Base-by-base conservation (phyloP, 257 asterid species). In the Solanum pennellii region DNA sequence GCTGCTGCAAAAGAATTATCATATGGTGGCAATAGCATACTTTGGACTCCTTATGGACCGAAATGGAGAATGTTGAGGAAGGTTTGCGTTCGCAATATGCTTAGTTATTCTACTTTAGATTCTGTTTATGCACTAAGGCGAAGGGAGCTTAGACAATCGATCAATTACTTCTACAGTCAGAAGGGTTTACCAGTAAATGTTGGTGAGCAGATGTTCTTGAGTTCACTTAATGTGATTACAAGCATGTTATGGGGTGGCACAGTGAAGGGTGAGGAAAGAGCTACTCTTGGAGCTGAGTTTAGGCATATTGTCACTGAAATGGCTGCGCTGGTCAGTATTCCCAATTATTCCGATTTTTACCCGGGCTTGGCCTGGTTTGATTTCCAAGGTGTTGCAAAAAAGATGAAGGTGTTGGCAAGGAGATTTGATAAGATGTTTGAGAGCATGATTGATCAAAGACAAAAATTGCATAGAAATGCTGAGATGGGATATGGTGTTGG, bases 191-290 rank as follows among this genome's bases (percentile, higher is more conserved):
- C 90, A 23, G 95, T 94, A 13, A 89, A 92, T 77, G 71, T 95
- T 1, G 98, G 98, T 1, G 95, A 92, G 84, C 94, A 93, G 90
- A 90, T 91, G 93, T 95, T 95, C 66, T 31, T 91, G 92, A 92
- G 90, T 6, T 89, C 92, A 75, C 39, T 94, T 91, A 95, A 95
- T 47, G 98, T 94, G 93, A 92, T 94, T 18, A 95, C 96, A 1
- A 89, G 90, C 42, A 95, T 95, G 98, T 8, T 95, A 84, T 95
- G 98, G 98, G 98, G 98, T 12, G 97, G 94, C 2, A 90, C 94
- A 9, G 90, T 93, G 79, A 79, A 87, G 90, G 97, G 93, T 16
- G 93, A 83, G 29, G 94, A 94, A 41, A 84, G 97, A 89, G 93
- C 90, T 4, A 91, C 84, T 16, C 82, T 93, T 6, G 98, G 93